Evolutionary conservation across 73 alveolate species (phyloP), one percentile per base, ranked within the genome.

Genomic region (Effrenium voratum): DNA sequence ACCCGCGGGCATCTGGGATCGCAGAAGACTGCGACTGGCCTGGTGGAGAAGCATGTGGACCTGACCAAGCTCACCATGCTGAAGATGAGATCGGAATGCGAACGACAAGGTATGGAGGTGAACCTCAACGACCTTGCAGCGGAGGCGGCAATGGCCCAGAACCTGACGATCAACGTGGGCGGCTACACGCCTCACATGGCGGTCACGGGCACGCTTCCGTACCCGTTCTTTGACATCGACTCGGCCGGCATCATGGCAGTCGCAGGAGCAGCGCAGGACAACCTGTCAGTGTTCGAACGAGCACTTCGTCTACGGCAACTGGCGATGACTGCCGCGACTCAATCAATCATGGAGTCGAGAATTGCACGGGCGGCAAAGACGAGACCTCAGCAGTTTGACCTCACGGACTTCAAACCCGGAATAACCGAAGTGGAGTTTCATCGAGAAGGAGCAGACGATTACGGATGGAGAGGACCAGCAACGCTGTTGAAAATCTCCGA

Each of bases 21-120:
- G 26, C 49, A 47, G 36, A 45, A 81, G 3, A 47, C 92, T 0
- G 16, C 92, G 30, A 81, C 92, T 32, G 92, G 92, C n/a, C 34
- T 81, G 92, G 92, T 81, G 92, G 92, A 81, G 92, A 46, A 49
- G 19, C 92, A 81, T 49, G 43, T 81, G 4, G 92, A 81, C 92
- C 13, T 81, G 75, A 34, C 49, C 52, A 81, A 81, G 75, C 2
- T 49, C 50, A 47, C 75, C 52, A 81, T 81, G 92, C 36, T 13
- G 13, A 81, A 81, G 75, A 46, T 32, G 19, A 47, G n/a, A 15
- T 46, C 92, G 5, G 92, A 81, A 50, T 70, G 73, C 32, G 92
- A 47, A 3, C 75, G 92, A 2, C 52, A 28, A 19, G 92, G 92
- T 0, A 0, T 81, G 0, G 92, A 81, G 12, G 8, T 30, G 36